Conservation (phyloP, 78 protist species). For the Andalucia godoyi region DNA sequence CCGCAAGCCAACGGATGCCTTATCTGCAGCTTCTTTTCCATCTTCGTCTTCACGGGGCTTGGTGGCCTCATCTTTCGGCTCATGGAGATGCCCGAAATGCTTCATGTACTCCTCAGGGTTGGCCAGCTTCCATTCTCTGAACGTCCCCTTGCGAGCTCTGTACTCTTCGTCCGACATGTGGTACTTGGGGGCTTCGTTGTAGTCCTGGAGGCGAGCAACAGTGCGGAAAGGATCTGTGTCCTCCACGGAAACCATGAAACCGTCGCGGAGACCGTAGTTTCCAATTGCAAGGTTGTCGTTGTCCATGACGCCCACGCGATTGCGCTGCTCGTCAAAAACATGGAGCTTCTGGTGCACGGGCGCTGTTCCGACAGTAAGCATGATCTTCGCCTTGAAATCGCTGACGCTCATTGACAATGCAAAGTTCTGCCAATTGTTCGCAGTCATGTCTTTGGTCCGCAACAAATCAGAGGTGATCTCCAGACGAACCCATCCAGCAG, state of each 20-base stretch:
- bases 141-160: conserved; percentile 43
- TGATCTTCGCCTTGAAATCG: conserved; percentile 47
- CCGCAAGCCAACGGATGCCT: conserved; percentile 17
- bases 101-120: background rate
- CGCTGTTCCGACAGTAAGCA: conserved; percentile 46
- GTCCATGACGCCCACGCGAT: conserved; percentile 2
- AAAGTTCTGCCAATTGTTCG: too few species aligned
- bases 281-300: conserved; percentile 18
- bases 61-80: background rate
- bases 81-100: conserved; percentile 9
- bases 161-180: conserved; percentile 71
- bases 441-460: too few species aligned
- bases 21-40: background rate
- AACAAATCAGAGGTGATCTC: too few species aligned
- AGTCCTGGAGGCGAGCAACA: conserved; percentile 31
- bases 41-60: background rate
- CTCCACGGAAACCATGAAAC: conserved; percentile 29
- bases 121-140: conserved; percentile 5
- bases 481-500: too few species aligned
- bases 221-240: conserved; percentile 44
- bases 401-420: too few species aligned
- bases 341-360: conserved; percentile 28
- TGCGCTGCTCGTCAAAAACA: conserved; percentile 1
- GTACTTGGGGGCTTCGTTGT: conserved; percentile 24
- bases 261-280: conserved; percentile 11